phyloP scores from a whole-genome alignment of 176 grass and related monocot genomes.

The Hsuehochloa calcarea region DNA sequence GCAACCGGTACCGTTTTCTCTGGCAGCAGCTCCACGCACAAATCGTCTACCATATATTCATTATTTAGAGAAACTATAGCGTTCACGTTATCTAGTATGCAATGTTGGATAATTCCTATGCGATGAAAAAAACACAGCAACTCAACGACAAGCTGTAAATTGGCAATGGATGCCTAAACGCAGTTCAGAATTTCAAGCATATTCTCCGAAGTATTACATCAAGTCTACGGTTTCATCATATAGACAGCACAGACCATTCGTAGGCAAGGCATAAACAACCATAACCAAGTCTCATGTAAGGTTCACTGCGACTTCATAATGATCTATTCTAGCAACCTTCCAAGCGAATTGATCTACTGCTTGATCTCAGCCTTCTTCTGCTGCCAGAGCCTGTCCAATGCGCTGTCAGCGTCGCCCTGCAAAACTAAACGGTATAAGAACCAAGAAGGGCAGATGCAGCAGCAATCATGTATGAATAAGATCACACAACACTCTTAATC shows the following conservation, averaged over 20 bases:
- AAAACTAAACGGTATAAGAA: constrained; percentile 10
- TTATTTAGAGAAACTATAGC: no score
- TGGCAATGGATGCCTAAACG: not conserved
- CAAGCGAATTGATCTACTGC: constrained; percentile 25
- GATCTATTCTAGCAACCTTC: constrained; percentile 16
- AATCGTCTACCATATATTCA: no score
- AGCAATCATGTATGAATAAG: not conserved
- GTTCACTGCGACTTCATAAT: not conserved
- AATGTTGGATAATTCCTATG: no score
- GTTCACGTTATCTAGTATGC: no score
- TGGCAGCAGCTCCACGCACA: no score
- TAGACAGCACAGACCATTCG: not conserved
- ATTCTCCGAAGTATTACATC: not conserved
- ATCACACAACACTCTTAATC: not conserved
- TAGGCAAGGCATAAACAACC: not conserved
- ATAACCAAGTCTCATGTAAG: not conserved
- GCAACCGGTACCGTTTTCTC: no score
- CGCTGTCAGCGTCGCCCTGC: constrained; percentile 60
- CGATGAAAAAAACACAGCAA: not conserved
- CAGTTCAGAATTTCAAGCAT: not conserved
- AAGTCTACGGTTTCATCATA: not conserved
- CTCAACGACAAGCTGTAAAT: not conserved
- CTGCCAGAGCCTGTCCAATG: constrained; percentile 61
- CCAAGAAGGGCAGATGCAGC: not conserved
- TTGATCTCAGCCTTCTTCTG: constrained; percentile 38